These are phyloP conservation scores for Diaporthe sp. DNA, from an alignment of 2,329 filamentous ascomycete species.

Conservation along the genomic window DNA sequence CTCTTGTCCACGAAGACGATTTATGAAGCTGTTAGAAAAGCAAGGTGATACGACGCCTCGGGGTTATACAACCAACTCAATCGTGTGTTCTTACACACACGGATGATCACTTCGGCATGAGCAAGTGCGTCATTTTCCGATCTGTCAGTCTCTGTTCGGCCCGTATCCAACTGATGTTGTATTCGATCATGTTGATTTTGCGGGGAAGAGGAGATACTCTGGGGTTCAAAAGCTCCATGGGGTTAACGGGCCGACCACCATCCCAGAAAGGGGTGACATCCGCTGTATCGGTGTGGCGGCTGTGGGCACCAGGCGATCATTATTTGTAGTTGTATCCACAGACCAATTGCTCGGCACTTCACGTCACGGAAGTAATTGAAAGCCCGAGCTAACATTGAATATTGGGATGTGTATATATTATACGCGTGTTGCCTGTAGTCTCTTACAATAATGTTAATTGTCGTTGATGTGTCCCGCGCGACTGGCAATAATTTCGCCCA, in stretches of 20 bases:
- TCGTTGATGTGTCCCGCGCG: background rate
- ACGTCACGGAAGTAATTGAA: constrained; percentile 9
- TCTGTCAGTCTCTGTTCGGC: constrained; percentile 5
- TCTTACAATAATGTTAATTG: background rate
- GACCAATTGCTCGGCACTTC: constrained; percentile 6
- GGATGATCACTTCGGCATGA: background rate
- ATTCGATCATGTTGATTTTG: constrained; percentile 1
- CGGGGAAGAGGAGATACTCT: constrained; percentile 19
- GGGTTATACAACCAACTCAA: background rate
- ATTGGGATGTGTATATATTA: background rate
- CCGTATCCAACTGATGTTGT: background rate
- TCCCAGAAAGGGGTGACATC: constrained; percentile 17
- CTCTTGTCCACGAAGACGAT: background rate
- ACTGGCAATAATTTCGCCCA: background rate
- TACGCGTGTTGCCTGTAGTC: background rate
- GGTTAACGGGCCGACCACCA: constrained; percentile 15
- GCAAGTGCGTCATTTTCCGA: background rate
- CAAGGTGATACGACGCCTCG: background rate
- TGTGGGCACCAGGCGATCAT: constrained; percentile 21
- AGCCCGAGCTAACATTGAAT: background rate
- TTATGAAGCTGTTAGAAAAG: no score
- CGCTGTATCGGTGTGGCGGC: constrained; percentile 7
- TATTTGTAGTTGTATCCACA: constrained; percentile 20
- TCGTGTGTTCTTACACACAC: no score
- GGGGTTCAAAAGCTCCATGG: background rate